These are phyloP conservation scores for Encephalitozoon cuniculi DNA, from an alignment of 371 early-diverging fungal species.

Conservation along the genomic window DNA sequence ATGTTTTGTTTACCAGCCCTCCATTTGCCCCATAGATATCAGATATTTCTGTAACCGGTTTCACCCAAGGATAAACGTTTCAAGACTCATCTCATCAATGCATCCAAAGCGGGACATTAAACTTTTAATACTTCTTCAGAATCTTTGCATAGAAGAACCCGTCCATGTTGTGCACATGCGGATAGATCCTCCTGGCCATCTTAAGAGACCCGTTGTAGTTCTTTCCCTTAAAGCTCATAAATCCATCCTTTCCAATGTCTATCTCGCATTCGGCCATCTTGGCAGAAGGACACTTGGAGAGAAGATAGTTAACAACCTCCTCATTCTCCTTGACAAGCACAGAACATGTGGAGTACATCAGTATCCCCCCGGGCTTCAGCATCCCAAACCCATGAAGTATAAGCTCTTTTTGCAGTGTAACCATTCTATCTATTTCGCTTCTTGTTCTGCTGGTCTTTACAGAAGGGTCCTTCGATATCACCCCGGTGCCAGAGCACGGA, in stretches of 20 bases:
- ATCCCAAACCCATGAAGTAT: constrained; percentile 90
- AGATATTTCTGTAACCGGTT: background rate
- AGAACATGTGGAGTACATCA: constrained; percentile 98
- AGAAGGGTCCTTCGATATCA: constrained; percentile 88
- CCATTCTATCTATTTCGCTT: constrained; percentile 75
- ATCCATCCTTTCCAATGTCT: constrained; percentile 57
- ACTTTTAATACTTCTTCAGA: constrained; percentile 63
- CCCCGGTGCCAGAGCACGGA: constrained; percentile 96
- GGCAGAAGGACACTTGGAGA: constrained; percentile 80
- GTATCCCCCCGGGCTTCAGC: constrained; percentile 83
- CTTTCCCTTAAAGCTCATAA: constrained; percentile 54
- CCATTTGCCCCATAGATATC: background rate
- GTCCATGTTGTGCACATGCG: constrained; percentile 97
- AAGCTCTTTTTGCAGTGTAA: constrained; percentile 83
- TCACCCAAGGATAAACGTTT: background rate
- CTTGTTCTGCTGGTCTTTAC: constrained; percentile 81
- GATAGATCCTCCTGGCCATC: constrained; percentile 82
- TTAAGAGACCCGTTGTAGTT: constrained; percentile 74
- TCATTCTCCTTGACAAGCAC: constrained; percentile 96
- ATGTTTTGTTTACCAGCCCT: background rate
- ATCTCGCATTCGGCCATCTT: constrained; percentile 76
- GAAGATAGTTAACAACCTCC: constrained; percentile 85
- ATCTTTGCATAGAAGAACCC: constrained; percentile 97
- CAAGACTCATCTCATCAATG: background rate
- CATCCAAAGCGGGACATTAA: background rate